Base-by-base conservation (phyloP, 2,329 filamentous ascomycete species). In the Huntiella decipiens region DNA sequence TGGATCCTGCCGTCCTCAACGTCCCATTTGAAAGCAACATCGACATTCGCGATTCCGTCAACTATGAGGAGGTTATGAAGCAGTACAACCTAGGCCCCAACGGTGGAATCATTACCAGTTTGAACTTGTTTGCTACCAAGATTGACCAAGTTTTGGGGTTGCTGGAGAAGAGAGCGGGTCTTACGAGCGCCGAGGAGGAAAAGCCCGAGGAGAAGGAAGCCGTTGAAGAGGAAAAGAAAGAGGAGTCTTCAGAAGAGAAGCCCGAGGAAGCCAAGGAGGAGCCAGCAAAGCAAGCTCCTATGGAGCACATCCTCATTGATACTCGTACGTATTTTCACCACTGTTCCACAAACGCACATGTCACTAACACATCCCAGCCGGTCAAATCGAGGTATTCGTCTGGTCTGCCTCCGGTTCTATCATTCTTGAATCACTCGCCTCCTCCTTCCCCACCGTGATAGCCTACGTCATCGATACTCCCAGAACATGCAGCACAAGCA, bases 21-120 rank as follows among this genome's bases (percentile, higher is more conserved):
- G 82, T 95, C 5, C 91, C 92, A 3, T 98, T 95, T 58, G 88
- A 94, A 54, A 78, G 82, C 61, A 98, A 98, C 63, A 96, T 98
- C 64, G 91, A 98, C 63, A 98, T 98, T 55, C 85, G 92, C 56
- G 91, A 98, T 64, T 91, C 83, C 19, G 88, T 98, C 61, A 95
- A 98, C 71, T 98, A 98, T 69, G 91, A 94, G 61, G 88, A 98
- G 63, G 91, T 98, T 52, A 98, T 98, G 92, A 92, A 88, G 64
- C 87, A 96, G 64, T 96, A 95, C 63, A 95, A 95, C 58, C 74
- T 98, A 0, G 91, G 91, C 0, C 91, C 91, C 6, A 98, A 98
- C 65, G 91, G 91, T 44, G 92, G 87, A 40, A 98, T 98, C 57
- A 66, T 98, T 54, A 98, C 92, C 2, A 91, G 83, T 8, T 67